Base-by-base conservation (phyloP, 2,329 filamentous ascomycete genomes). In the Phoma sp. region DNA sequence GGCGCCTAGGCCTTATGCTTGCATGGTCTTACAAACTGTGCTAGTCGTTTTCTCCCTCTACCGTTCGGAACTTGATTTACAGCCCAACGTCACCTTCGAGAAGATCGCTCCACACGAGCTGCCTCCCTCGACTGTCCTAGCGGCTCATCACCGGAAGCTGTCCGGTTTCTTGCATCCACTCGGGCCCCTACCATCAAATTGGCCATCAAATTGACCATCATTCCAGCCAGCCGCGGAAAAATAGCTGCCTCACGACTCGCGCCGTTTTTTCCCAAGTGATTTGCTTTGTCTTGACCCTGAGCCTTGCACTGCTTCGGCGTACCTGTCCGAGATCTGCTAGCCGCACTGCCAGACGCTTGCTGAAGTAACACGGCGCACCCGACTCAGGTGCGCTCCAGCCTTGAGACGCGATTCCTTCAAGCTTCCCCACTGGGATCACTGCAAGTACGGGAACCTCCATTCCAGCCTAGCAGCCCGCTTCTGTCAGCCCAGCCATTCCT, bases 341-440 rank as follows among this genome's bases (percentile, higher is more conserved):
- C 55, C 47, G 65, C 56, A 53, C 57, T 58, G 25, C 36, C 34
- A 30, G 17, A 57, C 43, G 50, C 56, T 60, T 47, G 45, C 57
- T 60, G 57, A 64, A 65, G 61, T 60, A 64, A 65, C 60, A 60
- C 62, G 61, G 63, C 66, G 57, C 56, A 63, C 56, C 61, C 67
- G 56, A 65, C 47, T 39, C 47, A 52, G 49, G 47, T 53, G 64
- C 64, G 56, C 57, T 46, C 47, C 51, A 61, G 50, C 58, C 43
- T 64, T 57, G 60, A 62, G 59, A 61, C 51, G 57, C 60, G 60
- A 58, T 56, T 54, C 56, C 60, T 43, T 64, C 50, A 55, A 53
- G 50, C 47, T 54, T 58, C 59, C 56, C 43, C 42, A 61, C 64
- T 46, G 55, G 61, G 59, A 56, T 56, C 56, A 55, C 57, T 64